A percentile compares a stretch with the other conserved stretches of the same genome.
These are phyloP conservation scores for Blastocrithidia nonstop DNA, from an alignment of 208 protist species.

Conservation along the genomic window DNA sequence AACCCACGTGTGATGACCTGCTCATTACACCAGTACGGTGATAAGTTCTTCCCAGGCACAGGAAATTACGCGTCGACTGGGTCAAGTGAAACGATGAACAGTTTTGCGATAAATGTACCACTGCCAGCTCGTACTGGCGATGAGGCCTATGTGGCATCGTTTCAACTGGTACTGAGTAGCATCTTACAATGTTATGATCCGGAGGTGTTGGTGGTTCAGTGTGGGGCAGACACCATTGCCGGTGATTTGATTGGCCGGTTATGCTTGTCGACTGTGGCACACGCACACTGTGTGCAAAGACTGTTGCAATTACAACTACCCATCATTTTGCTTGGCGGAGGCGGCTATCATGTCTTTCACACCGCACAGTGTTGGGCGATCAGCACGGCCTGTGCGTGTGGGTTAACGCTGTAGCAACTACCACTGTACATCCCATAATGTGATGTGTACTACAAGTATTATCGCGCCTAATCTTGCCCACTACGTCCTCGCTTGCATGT, in stretches of 20 bases:
- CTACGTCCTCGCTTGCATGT: slow-evolving; percentile 61
- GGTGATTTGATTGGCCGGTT: slow-evolving; percentile 95
- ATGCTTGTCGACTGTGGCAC: slow-evolving; percentile 88
- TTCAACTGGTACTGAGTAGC: slow-evolving; percentile 85
- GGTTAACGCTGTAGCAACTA: slow-evolving; percentile 24
- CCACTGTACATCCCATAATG: slow-evolving; percentile 46
- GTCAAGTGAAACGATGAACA: neutral
- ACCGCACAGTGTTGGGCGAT: slow-evolving; percentile 98
- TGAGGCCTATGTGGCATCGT: slow-evolving; percentile 86
- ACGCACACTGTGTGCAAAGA: slow-evolving; percentile 91
- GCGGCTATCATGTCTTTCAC: slow-evolving; percentile 98
- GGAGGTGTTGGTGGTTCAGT: slow-evolving; percentile 97
- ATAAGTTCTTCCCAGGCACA: slow-evolving; percentile 96
- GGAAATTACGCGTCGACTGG: slow-evolving; percentile 33
- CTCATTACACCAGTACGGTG: slow-evolving; percentile 98
- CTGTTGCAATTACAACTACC: slow-evolving; percentile 88
- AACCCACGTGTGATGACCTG: slow-evolving; percentile 99
- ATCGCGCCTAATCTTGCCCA: slow-evolving; percentile 38
- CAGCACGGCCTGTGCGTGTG: slow-evolving; percentile 87
- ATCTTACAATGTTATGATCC: slow-evolving; percentile 92
- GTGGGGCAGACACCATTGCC: slow-evolving; percentile 95
- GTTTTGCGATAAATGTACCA: slow-evolving; percentile 91
- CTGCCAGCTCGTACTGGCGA: slow-evolving; percentile 92
- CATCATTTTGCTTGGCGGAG: slow-evolving; percentile 95
- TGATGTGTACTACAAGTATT: slow-evolving; percentile 65